Evolutionary conservation across 1,284 basidiomycete genomes (phyloP).

Genomic region (Boletus semigastroideus): DNA sequence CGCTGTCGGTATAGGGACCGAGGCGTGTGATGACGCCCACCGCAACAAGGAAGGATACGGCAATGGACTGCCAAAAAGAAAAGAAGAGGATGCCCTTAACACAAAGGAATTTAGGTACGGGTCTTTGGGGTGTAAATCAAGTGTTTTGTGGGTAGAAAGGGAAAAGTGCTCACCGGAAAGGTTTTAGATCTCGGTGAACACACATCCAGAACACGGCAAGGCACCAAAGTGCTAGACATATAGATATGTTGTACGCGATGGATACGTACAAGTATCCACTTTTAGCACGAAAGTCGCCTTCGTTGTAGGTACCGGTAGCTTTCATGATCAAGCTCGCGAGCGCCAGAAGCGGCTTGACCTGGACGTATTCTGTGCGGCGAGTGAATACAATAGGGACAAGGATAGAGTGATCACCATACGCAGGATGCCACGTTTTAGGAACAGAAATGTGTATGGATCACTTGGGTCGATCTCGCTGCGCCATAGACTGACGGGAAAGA

Average conservation of each 20-base stretch:
- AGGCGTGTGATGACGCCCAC: conserved; percentile 73
- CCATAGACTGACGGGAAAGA: conserved; percentile 83
- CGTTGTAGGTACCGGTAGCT: conserved; percentile 83
- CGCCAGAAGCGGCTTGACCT: conserved; percentile 92
- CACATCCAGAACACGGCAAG: conserved; percentile 95
- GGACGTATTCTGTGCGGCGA: conserved; percentile 81
- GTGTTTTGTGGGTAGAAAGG: not conserved
- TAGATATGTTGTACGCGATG: conserved; percentile 76
- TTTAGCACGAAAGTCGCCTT: conserved; percentile 80
- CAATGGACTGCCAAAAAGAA: conserved; percentile 95
- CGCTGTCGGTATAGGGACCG: conserved; percentile 87
- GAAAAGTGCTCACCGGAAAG: conserved; percentile 65
- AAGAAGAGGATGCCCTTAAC: conserved; percentile 98
- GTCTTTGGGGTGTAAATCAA: conserved; percentile 39
- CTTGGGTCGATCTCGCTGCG: conserved; percentile 82
- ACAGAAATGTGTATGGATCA: conserved; percentile 93
- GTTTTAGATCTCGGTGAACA: conserved; percentile 81
- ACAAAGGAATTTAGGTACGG: conserved; percentile 93
- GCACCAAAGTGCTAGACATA: conserved; percentile 79
- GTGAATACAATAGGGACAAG: conserved; percentile 3
- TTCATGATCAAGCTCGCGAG: conserved; percentile 86
- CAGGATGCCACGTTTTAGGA: conserved; percentile 91
- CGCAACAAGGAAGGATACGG: conserved; percentile 86
- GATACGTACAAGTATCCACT: conserved; percentile 94
- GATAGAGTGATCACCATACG: conserved; percentile 54